Evolutionary conservation across 2,329 filamentous ascomycete species (phyloP), one percentile per base, ranked within the genome.

Genomic region (Arthrobotrys entomopaga): DNA sequence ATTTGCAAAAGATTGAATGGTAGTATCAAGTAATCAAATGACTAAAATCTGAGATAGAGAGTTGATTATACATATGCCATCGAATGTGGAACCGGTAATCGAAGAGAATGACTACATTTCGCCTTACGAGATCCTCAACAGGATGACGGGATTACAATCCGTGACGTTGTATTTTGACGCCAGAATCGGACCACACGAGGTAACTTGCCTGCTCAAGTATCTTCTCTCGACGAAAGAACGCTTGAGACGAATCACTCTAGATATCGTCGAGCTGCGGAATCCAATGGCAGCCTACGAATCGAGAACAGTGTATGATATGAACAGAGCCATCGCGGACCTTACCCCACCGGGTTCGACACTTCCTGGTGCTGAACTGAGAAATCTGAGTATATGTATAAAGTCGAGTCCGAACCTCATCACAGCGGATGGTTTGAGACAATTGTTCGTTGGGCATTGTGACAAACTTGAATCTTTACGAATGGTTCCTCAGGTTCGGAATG

Each of bases 141-240:
- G 58, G 16, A 74, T 74, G 70, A 59, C 49, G 5, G 38, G 42
- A 38, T 34, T 74, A 13, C 58, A 40, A 34, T 38, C 50, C 7
- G 59, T 74, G 22, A 74, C 70, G 13, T 38, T 74, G 7, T 74
- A 67, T 24, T 52, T 74, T 42, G 70, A 74, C 19, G 29, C 43
- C 3, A 40, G 22, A 16, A 50, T 59, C 2, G 29, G 34, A n/a
- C 42, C 57, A 0, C 26, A 42, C 5, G 70, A 74, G 59, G 34
- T 67, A 8, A n/a, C 24, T 5, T 42, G 46, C 38, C 52, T 74
- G 1, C 22, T 74, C 26, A 63, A 29, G 11, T 74, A 74, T 19
- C 53, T 74, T 13, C 29, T 74, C 3, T 26, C 20, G 22, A 64
- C 63, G 7, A 74, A 74, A 42, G 50, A 61, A 10, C 59, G 61